These are phyloP conservation scores for Cardamine chenopodiifolia DNA, from an alignment of 345 rosid species.

Conservation along the genomic window DNA sequence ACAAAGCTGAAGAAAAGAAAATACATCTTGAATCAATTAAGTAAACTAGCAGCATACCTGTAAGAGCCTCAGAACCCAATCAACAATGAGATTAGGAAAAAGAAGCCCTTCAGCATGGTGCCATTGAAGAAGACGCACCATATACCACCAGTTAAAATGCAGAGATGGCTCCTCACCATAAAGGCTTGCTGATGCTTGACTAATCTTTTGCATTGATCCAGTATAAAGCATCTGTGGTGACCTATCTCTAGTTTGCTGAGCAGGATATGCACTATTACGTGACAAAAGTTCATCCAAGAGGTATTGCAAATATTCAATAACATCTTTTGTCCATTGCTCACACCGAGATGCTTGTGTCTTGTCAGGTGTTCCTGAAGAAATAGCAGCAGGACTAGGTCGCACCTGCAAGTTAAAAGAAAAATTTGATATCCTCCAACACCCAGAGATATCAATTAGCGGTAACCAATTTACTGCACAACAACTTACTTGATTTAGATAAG, in stretches of 20 bases:
- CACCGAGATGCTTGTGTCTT: constrained; percentile 67
- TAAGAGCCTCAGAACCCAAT: constrained; percentile 89
- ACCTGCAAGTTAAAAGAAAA: constrained; percentile 61
- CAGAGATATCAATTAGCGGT: neutral
- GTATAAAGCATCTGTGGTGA: constrained; percentile 68
- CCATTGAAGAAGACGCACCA: constrained; percentile 93
- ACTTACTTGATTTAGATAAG: constrained; percentile 93
- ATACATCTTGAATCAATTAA: constrained; percentile 8
- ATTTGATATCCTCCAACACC: constrained; percentile 33
- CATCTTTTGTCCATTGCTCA: constrained; percentile 97
- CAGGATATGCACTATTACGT: constrained; percentile 62
- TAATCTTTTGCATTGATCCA: constrained; percentile 65
- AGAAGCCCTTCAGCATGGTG: constrained; percentile 90
- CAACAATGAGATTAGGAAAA: constrained; percentile 84
- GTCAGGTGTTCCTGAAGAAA: constrained; percentile 69
- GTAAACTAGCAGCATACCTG: constrained; percentile 55
- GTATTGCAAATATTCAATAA: constrained; percentile 81
- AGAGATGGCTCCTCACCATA: constrained; percentile 87
- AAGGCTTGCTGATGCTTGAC: constrained; percentile 52
- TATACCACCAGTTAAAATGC: constrained; percentile 92
- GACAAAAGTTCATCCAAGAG: constrained; percentile 78
- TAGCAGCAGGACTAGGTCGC: constrained; percentile 64
- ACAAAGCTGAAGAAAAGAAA: constrained; percentile 24
- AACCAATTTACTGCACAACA: neutral
- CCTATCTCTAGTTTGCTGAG: constrained; percentile 65